Percentiles rank a stretch among this genome's conserved stretches.
These are phyloP conservation scores for Beauveria rudraprayagi DNA, from an alignment of 2,329 filamentous ascomycete genomes.

Conservation along the genomic window DNA sequence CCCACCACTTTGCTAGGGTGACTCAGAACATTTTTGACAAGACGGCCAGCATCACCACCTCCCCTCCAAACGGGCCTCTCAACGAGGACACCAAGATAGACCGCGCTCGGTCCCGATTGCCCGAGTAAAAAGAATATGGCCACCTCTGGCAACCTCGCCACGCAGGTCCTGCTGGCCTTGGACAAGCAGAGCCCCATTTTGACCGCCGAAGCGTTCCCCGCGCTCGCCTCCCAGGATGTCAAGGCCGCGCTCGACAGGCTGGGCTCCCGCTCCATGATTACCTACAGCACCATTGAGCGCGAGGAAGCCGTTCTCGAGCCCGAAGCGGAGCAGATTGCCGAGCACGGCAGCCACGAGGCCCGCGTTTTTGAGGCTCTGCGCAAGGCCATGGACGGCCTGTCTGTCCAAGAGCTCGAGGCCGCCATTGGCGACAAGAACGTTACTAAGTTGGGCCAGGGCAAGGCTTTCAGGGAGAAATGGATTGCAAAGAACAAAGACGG, in stretches of 20 bases:
- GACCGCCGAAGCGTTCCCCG: slow-evolving; percentile 62
- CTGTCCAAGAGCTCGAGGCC: slow-evolving; percentile 64
- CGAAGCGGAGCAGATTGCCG: slow-evolving; percentile 64
- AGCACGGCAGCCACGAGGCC: slow-evolving; percentile 73
- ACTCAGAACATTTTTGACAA: slow-evolving; percentile 10
- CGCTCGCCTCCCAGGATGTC: slow-evolving; percentile 56
- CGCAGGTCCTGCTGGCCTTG: slow-evolving; percentile 58
- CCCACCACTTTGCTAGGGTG: slow-evolving; percentile 9
- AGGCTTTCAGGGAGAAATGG: slow-evolving; percentile 81
- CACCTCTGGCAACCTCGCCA: slow-evolving; percentile 47
- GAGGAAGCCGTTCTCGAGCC: slow-evolving; percentile 70
- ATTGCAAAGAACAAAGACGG: slow-evolving; percentile 54
- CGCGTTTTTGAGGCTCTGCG: slow-evolving; percentile 71
- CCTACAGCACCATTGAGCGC: slow-evolving; percentile 73
- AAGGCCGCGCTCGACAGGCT: slow-evolving; percentile 87
- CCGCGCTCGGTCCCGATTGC: background rate
- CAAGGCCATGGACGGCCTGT: slow-evolving; percentile 68
- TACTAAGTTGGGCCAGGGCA: slow-evolving; percentile 82
- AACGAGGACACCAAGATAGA: background rate
- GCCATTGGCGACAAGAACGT: slow-evolving; percentile 65
- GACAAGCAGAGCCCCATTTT: slow-evolving; percentile 55
- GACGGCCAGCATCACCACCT: slow-evolving; percentile 2
- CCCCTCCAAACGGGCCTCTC: background rate
- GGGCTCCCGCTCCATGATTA: slow-evolving; percentile 74
- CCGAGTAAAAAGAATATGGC: slow-evolving; percentile 31